These are phyloP conservation scores for Pseudopediastrum boryanum DNA, from an alignment of 139 green algal species.

Conservation along the genomic window DNA sequence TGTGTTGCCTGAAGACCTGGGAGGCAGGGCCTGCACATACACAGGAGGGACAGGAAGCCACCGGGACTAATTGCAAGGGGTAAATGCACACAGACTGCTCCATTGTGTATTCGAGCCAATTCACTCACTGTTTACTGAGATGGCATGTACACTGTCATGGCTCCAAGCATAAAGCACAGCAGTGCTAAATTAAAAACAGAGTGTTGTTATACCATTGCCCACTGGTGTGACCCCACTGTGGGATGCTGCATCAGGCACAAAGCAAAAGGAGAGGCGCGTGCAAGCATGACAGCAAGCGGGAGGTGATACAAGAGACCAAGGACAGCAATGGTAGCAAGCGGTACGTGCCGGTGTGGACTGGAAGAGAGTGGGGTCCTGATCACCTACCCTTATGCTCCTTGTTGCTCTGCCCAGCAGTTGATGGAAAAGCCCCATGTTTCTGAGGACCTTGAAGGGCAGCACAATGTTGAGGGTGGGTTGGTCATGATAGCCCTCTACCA, in stretches of 20 bases:
- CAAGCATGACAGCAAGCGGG: no score
- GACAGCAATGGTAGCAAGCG: background rate
- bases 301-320: no score
- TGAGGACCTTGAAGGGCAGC: constrained; percentile 3
- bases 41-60: background rate
- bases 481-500: constrained; percentile 21
- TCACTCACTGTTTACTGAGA: no score
- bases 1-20: background rate
- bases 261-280: no score
- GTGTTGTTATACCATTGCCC: background rate
- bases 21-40: background rate
- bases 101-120: no score
- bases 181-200: background rate
- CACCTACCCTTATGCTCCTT: no score
- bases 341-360: background rate
- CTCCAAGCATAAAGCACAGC: background rate
- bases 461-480: constrained; percentile 8
- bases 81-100: no score
- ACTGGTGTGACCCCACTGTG: background rate
- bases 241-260: background rate
- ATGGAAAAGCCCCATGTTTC: constrained; percentile 14
- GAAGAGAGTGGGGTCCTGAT: background rate
- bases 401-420: constrained; percentile 18
- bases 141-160: no score
- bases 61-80: background rate